Evolutionary conservation across 202 grass and related monocot species (phyloP), one percentile per base, ranked within the genome.

Genomic region (Dendrocalamus latiflorus): DNA sequence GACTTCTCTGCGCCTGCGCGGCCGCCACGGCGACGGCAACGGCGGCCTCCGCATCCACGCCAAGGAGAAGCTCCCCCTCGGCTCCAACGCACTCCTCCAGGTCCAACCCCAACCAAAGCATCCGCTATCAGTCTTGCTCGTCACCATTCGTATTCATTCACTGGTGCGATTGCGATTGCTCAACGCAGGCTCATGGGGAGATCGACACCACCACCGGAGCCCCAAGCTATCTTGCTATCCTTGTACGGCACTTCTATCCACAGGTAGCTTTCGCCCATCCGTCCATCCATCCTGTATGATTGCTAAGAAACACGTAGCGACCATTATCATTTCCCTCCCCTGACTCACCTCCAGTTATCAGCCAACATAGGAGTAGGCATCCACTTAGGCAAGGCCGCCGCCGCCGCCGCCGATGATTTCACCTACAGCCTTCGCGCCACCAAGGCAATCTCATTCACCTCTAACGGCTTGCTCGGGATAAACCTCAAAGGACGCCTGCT

Each of bases 31-130:
- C 74, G 63, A 49, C 58, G 18, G 6, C 50, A 59, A 28, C 3
- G 59, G 58, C 76, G 49, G 76, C 87, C 92, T 94, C 42, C 83
- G 89, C 44, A 90, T 98, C 84, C 95, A 94, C 78, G 92, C 90
- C 64, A 98, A 98, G 83, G 88, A 98, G 89, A 94, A 90, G 87
- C 75, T 98, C 54, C 76, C 71, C 78, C 61, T 98, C 59, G 68
- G 78, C 39, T 83, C 77, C 78, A 83, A 85, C 59, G 84, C 83
- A 7, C 86, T 93, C 28, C 66, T 98, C 36, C 92, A 98, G 95
- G 95, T 86, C n/a, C n/a, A n/a, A n/a, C n/a, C n/a, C n/a, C n/a
- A n/a, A n/a, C 41, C 21, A 8, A 33, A 51, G 36, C 43, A 18
- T 7, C 9, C 28, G 28, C 24, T 45, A 48, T 41, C 11, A 0